Evolutionary conservation across 805 yeast genomes (phyloP).

Genomic region (Candida boidinii): DNA sequence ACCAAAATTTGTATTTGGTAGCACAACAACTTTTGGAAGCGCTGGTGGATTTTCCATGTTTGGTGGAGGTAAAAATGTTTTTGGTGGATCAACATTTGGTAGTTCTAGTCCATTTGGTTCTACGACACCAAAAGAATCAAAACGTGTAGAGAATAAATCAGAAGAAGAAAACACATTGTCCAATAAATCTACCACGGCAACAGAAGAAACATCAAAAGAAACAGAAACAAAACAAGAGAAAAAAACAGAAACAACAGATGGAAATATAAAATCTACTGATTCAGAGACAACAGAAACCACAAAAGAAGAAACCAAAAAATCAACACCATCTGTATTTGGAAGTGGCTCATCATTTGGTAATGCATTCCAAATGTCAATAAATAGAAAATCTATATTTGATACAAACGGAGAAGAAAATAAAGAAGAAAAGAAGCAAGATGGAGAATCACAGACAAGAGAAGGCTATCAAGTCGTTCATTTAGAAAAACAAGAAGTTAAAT

Average conservation of each 20-base stretch:
- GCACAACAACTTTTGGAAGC: slow-evolving; percentile 41
- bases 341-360: slow-evolving; percentile 38
- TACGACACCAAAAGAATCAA: slow-evolving; percentile 5
- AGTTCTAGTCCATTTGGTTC: too few species aligned
- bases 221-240: slow-evolving; percentile 3
- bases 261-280: neutral
- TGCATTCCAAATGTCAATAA: slow-evolving; percentile 45
- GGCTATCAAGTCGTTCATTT: slow-evolving; percentile 52
- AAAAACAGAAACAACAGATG: neutral
- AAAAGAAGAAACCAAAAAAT: neutral
- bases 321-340: slow-evolving; percentile 29
- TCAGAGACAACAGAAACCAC: neutral
- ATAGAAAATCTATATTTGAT: slow-evolving; percentile 53
- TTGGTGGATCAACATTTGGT: slow-evolving; percentile 25
- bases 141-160: slow-evolving; percentile 2
- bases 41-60: slow-evolving; percentile 28
- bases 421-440: slow-evolving; percentile 14
- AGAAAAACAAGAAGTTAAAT: slow-evolving; percentile 49
- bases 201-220: neutral
- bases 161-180: slow-evolving; percentile 4
- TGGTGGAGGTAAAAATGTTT: slow-evolving; percentile 22
- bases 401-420: slow-evolving; percentile 7
- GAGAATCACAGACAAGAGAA: slow-evolving; percentile 20
- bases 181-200: too few species aligned
- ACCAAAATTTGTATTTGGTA: slow-evolving; percentile 50